phyloP scores from a whole-genome alignment of 257 asterid genomes.

The Cordia subcordata region DNA sequence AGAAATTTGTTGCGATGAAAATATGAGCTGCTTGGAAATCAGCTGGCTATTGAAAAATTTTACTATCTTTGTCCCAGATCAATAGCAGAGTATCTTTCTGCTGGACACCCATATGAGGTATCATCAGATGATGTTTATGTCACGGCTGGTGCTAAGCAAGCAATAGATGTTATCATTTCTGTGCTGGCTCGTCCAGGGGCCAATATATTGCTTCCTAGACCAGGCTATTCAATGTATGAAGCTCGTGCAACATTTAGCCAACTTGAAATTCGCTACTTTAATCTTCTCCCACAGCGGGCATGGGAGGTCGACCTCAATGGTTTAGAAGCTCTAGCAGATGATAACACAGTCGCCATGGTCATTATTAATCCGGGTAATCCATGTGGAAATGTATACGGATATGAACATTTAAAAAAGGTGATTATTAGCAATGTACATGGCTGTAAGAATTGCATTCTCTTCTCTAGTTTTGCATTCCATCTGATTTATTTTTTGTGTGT shows the following conservation, averaged over 20 bases:
- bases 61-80: conserved; percentile 34
- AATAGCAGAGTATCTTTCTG: conserved; percentile 49
- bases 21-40: background rate
- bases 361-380: conserved; percentile 77
- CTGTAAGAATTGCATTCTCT: background rate
- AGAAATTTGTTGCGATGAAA: background rate
- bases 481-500: background rate
- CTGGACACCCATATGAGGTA: conserved; percentile 37
- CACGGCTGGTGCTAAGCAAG: conserved; percentile 66
- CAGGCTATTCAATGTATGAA: conserved; percentile 61
- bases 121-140: conserved; percentile 45
- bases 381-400: conserved; percentile 57
- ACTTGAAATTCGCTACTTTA: conserved; percentile 57
- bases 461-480: conserved; percentile 6
- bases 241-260: conserved; percentile 47
- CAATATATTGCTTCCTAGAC: conserved; percentile 58
- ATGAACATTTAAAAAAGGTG: conserved; percentile 59
- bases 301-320: conserved; percentile 70
- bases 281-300: conserved; percentile 47
- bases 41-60: background rate
- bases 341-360: conserved; percentile 63
- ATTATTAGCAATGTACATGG: background rate
- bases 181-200: conserved; percentile 62
- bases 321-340: conserved; percentile 59
- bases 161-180: conserved; percentile 46